Conservation (phyloP, 257 asterid genomes). For the Jacaranda copaia region DNA sequence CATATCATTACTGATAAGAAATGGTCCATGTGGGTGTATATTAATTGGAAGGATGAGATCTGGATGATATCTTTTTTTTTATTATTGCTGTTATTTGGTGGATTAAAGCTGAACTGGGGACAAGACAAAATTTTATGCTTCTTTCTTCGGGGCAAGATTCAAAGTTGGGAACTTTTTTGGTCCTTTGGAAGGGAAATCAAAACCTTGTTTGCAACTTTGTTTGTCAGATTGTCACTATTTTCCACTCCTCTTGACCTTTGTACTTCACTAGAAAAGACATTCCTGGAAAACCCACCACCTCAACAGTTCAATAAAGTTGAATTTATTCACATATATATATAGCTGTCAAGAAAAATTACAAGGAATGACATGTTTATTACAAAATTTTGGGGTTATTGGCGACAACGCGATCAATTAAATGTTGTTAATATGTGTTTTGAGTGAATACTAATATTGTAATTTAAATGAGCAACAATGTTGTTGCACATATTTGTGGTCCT, state of each 20-base stretch:
- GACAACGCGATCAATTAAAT: no score
- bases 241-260: slow-evolving; percentile 52
- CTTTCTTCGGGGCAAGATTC: slow-evolving; percentile 43
- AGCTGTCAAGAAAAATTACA: background rate
- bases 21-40: slow-evolving; percentile 28
- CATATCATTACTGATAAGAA: slow-evolving; percentile 10
- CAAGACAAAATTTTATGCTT: slow-evolving; percentile 59
- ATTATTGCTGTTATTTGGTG: background rate
- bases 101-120: slow-evolving; percentile 26
- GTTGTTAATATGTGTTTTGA: background rate
- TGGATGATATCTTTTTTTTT: background rate
- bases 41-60: slow-evolving; percentile 37
- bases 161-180: slow-evolving; percentile 28
- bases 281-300: slow-evolving; percentile 36
- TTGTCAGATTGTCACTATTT: slow-evolving; percentile 48
- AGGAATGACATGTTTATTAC: background rate
- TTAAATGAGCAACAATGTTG: no score
- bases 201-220: slow-evolving; percentile 1
- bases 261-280: slow-evolving; percentile 54
- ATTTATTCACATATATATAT: background rate
- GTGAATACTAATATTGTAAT: no score
- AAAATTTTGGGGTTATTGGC: no score
- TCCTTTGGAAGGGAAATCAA: slow-evolving; percentile 30
- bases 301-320: slow-evolving; percentile 26
- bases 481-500: no score